Base-by-base conservation (phyloP, 208 protist species). In the Crithidia sp. region DNA sequence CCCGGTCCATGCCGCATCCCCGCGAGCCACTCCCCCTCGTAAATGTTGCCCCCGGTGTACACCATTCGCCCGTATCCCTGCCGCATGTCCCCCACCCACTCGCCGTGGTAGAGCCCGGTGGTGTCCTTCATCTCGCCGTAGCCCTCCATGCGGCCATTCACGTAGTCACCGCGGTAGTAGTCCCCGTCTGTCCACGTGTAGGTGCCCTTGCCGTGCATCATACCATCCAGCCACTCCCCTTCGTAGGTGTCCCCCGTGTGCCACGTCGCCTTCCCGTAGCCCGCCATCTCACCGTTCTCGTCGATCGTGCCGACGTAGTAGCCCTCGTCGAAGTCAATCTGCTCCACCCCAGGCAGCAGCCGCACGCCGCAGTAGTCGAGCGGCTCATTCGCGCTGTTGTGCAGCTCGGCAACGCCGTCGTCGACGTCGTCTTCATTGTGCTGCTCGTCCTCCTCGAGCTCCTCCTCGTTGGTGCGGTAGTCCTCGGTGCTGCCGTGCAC, bases 1-100 rank as follows among this genome's bases (percentile, higher is more conserved):
- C 95, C 95, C 8, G 90, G 76, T 19, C 95, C 95, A 61, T 97
- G 86, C 16, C 90, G 85, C 84, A 90, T 93, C 50, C 91, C 88
- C 0, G 81, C 82, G 12, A 89, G 68, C 94, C 94, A 97, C 61
- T 96, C 86, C 14, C 94, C 94, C 39, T 96, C 91, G 76, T 97
- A 97, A 7, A 91, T 74, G 72, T 87, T 91, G 16, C 87, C 87
- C 43, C 89, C 82, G 40, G 75, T 63, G 64, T 94, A 96, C 53
- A 83, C 70, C 91, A 95, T 97, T 13, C 79, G 77, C 7, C 94
- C 94, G 28, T 84, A 56, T 14, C 94, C 94, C 43, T 95, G 81
- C 0, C 91, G 87, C 85, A 88, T 85, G 76, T 96, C 94, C 53
- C 95, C 81, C 39, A 83, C 83, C 93, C 95, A 98, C 13, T 94